Percentiles rank a stretch among this genome's conserved stretches.
Conservation (phyloP, 2,329 filamentous ascomycete genomes). For the Endoconidiophora polonica region DNA sequence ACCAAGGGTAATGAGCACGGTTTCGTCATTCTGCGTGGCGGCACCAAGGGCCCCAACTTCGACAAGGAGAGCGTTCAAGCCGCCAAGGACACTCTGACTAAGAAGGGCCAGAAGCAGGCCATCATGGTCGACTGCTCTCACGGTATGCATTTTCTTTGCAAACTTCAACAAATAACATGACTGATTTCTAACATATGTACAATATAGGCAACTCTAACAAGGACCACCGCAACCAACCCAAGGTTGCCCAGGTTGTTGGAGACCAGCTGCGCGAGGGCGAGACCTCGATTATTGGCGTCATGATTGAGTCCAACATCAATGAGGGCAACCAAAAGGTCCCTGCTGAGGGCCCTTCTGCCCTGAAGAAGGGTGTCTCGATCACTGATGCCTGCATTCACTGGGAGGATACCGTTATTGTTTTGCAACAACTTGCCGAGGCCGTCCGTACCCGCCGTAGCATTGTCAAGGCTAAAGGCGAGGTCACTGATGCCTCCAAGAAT, state of each 20-base stretch:
- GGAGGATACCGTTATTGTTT: slow-evolving; percentile 65
- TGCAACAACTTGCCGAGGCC: slow-evolving; percentile 74
- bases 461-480: slow-evolving; percentile 19
- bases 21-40: slow-evolving; percentile 88
- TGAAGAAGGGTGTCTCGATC: slow-evolving; percentile 85
- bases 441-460: slow-evolving; percentile 55
- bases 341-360: slow-evolving; percentile 54
- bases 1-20: slow-evolving; percentile 92
- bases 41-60: slow-evolving; percentile 84
- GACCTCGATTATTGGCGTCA: slow-evolving; percentile 80
- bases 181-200: not conserved
- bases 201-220: slow-evolving; percentile 69
- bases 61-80: slow-evolving; percentile 68
- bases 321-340: slow-evolving; percentile 83
- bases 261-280: slow-evolving; percentile 82
- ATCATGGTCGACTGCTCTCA: slow-evolving; percentile 99
- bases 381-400: slow-evolving; percentile 94
- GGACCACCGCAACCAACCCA: slow-evolving; percentile 92
- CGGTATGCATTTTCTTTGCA: slow-evolving; percentile 34
- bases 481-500: slow-evolving; percentile 17
- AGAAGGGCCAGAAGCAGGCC: slow-evolving; percentile 72
- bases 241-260: slow-evolving; percentile 65
- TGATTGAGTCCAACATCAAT: slow-evolving; percentile 97
- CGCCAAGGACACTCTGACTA: slow-evolving; percentile 59
- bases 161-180: not conserved